These are phyloP conservation scores for Kluyveromyces starmeri DNA, from an alignment of 805 yeast species.

Conservation along the genomic window DNA sequence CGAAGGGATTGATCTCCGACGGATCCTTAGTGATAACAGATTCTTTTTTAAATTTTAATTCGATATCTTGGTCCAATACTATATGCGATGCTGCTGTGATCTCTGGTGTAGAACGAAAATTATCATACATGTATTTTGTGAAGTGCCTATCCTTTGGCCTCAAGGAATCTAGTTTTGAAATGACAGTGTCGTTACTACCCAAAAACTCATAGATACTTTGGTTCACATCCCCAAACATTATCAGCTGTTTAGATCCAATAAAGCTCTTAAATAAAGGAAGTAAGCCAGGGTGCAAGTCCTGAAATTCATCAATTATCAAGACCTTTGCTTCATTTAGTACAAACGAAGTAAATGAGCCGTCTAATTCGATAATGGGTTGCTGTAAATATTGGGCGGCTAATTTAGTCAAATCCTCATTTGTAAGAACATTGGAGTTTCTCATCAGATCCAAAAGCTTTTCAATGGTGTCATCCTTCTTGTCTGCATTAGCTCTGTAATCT, in stretches of 20 bases:
- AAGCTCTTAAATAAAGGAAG: slow-evolving; percentile 37
- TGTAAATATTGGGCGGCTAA: slow-evolving; percentile 16
- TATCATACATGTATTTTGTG: slow-evolving; percentile 37
- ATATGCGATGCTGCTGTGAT: slow-evolving; percentile 37
- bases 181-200: slow-evolving; percentile 38
- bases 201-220: slow-evolving; percentile 64
- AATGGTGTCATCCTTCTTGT: slow-evolving; percentile 10
- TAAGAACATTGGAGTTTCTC: slow-evolving; percentile 28
- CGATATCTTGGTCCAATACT: slow-evolving; percentile 6
- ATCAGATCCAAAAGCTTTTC: slow-evolving; percentile 23
- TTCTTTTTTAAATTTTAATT: neutral
- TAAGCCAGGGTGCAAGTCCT: slow-evolving; percentile 52
- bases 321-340: slow-evolving; percentile 26
- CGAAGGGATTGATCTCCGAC: slow-evolving; percentile 13
- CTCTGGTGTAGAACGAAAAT: slow-evolving; percentile 56
- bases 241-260: slow-evolving; percentile 39
- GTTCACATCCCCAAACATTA: slow-evolving; percentile 62
- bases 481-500: slow-evolving; percentile 10
- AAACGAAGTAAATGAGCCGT: slow-evolving; percentile 8
- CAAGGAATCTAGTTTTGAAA: slow-evolving; percentile 17
- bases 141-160: slow-evolving; percentile 12
- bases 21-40: slow-evolving; percentile 13
- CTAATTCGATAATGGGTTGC: neutral
- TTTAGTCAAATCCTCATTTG: slow-evolving; percentile 26
- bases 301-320: slow-evolving; percentile 64